Base-by-base conservation (phyloP, 108 stramenopile species). In the Parietichytrium sp. region DNA sequence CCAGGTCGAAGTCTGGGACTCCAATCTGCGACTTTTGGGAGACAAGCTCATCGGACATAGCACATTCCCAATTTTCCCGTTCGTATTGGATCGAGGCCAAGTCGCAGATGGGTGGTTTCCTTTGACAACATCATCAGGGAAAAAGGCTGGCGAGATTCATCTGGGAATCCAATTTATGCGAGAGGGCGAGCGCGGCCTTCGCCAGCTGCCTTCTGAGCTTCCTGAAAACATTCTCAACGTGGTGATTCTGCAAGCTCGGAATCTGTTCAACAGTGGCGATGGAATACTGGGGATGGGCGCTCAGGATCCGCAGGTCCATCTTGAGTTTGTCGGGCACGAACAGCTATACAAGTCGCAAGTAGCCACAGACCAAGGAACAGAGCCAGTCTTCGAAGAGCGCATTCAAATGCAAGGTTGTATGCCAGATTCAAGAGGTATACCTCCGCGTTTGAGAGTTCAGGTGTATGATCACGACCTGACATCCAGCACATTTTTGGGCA, bases 341-440 rank as follows among this genome's bases (percentile, higher is more conserved):
- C 3, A 38, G 20, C 23, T 72, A 6, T 33, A 23, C 23, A 7
- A 42, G n/a, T 45, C 61, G 13, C 20, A 16, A 1, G 61, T 72
- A n/a, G 61, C 61, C 13, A 33, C 13, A 27, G 42, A 72, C 33
- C 61, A 72, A n/a, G 61, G 61, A n/a, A 72, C 61, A 0, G 61
- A 72, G 20, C 61, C 61, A 10, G 33, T 36, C 20, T 72, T 72
- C 45, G 61, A 72, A n/a, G 61, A 72, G 33, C 61, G 61, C 33
- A 33, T 72, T 38, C 61, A 72, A 25, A 33, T 72, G n/a, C 36
- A 72, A 25, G 61, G 42, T 0, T 72, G 61, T 42, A 72, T 72
- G 3, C 61, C 61, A 45, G 25, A 72, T 27, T 33, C 18, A 27
- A 16, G 61, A 6, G 61, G 61, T 33, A 45, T 8, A 10, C 33